Evolutionary conservation across 306 rosid species (phyloP).

Genomic region (Dalbergia cultrata): DNA sequence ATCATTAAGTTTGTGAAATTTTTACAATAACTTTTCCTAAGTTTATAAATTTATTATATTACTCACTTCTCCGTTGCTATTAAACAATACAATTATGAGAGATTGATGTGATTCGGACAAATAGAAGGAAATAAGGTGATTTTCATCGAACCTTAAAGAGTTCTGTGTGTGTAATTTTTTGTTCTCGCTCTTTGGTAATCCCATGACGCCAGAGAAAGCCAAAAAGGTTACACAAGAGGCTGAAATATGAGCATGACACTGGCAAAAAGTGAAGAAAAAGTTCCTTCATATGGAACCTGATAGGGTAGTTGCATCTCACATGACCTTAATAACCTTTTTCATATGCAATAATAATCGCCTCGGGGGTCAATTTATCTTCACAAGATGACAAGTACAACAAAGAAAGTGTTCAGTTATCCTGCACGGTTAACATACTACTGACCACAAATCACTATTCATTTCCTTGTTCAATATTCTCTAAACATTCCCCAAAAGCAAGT

Average conservation of each 20-base stretch:
- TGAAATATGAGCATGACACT: conserved; percentile 25
- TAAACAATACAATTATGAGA: too few relatives aligned
- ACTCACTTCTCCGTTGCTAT: too few relatives aligned
- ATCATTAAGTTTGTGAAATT: too few relatives aligned
- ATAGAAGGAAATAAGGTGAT: too few relatives aligned
- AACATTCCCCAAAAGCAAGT: conserved; percentile 45
- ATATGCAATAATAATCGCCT: conserved; percentile 1
- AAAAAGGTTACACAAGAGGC: conserved; percentile 15
- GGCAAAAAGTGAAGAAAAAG: conserved; percentile 2
- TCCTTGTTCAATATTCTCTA: conserved; percentile 38
- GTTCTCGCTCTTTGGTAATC: not conserved
- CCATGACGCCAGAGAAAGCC: not conserved
- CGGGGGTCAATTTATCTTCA: conserved; percentile 6
- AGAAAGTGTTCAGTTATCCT: conserved; percentile 25
- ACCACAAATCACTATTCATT: conserved; percentile 36
- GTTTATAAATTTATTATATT: too few relatives aligned
- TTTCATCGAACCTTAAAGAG: too few relatives aligned
- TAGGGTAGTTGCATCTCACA: conserved; percentile 7
- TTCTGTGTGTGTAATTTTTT: not conserved
- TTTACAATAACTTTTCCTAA: too few relatives aligned
- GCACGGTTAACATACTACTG: conserved; percentile 14
- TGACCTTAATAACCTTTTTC: conserved; percentile 5
- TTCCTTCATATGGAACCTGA: conserved; percentile 7
- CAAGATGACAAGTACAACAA: conserved; percentile 25
- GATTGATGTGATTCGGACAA: too few relatives aligned